phyloP scores from a whole-genome alignment of 2,329 filamentous ascomycete species.

The Coniochaeta sp. region DNA sequence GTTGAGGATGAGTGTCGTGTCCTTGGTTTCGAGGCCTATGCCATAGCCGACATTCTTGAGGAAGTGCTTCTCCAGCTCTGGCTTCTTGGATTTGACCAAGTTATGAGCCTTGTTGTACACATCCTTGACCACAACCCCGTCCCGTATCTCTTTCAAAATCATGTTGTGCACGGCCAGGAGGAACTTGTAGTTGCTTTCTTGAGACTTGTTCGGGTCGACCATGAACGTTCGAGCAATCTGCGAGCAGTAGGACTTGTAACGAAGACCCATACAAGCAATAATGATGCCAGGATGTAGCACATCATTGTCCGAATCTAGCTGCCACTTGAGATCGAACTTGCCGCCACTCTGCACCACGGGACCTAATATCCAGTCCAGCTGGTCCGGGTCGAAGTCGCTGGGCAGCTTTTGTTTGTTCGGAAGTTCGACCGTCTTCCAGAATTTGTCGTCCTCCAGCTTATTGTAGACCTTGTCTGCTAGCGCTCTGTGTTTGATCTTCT shows the following conservation, averaged over 20 bases:
- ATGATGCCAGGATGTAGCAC: constrained; percentile 87
- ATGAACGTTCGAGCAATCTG: constrained; percentile 90
- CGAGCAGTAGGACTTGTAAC: constrained; percentile 94
- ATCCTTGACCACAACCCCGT: constrained; percentile 80
- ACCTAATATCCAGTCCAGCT: constrained; percentile 90
- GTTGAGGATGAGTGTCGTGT: constrained; percentile 75
- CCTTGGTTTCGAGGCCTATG: constrained; percentile 86
- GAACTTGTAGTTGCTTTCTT: constrained; percentile 91
- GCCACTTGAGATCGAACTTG: constrained; percentile 84
- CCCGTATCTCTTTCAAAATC: constrained; percentile 84
- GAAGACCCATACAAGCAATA: constrained; percentile 80
- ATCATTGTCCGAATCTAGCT: constrained; percentile 70
- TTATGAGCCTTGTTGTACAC: constrained; percentile 81
- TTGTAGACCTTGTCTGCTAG: constrained; percentile 81
- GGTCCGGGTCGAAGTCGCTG: constrained; percentile 74
- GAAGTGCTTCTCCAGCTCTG: constrained; percentile 92
- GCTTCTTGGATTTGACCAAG: constrained; percentile 81
- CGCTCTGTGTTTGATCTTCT: constrained; percentile 86
- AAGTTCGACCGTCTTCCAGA: constrained; percentile 74
- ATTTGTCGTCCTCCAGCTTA: constrained; percentile 90
- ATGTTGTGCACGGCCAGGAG: constrained; percentile 76
- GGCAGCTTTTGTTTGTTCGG: constrained; percentile 70
- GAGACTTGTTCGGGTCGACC: constrained; percentile 92
- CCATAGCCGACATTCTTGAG: constrained; percentile 80
- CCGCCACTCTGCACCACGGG: constrained; percentile 93